Evolutionary conservation across 2,329 filamentous ascomycete species (phyloP), one percentile per base, ranked within the genome.

Genomic region (Botrytis pseudocinerea): DNA sequence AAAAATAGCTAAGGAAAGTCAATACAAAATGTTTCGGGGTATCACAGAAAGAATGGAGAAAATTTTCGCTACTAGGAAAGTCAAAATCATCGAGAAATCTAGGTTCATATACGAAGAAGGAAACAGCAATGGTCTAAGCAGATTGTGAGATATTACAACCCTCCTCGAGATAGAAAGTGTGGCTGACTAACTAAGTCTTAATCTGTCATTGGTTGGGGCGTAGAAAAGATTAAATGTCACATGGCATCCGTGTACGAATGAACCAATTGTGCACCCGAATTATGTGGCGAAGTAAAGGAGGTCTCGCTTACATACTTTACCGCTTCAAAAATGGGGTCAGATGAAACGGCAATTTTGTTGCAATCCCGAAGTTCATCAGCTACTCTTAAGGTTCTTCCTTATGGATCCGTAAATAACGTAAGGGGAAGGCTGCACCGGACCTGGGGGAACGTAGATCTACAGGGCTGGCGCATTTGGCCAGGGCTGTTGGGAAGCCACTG

Each of bases 271-370:
- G 48, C 48, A 68, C 46, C 62, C 12, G 32, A 40, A 54, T 40
- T 20, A 54, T 40, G 64, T 54, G 64, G 35, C 25, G 25, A 42
- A 57, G 35, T 57, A 68, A 68, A 51, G 64, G n/a, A 51, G 22
- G n/a, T 42, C 65, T 68, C 65, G 65, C 65, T 68, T 68, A 57
- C 64, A n/a, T 32, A 57, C 60, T 65, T 38, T 54, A 42, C 35
- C n/a, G 12, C 65, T 51, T 46, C 35, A 57, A 57, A 42, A 69
- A 69, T 68, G 48, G 46, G 8, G 44, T 48, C 28, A 48, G 51
- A 42, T 48, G 28, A 25, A 68, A 28, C 64, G 4, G 22, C 64
- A 40, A 28, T 51, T 16, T 68, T 54, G 46, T 54, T 35, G 16
- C 35, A 54, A 68, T 54, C n/a, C 20, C 18, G 32, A 5, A 40